Base-by-base conservation (phyloP, 495 filamentous ascomycete species). In the Aspergillus cavernicola region DNA sequence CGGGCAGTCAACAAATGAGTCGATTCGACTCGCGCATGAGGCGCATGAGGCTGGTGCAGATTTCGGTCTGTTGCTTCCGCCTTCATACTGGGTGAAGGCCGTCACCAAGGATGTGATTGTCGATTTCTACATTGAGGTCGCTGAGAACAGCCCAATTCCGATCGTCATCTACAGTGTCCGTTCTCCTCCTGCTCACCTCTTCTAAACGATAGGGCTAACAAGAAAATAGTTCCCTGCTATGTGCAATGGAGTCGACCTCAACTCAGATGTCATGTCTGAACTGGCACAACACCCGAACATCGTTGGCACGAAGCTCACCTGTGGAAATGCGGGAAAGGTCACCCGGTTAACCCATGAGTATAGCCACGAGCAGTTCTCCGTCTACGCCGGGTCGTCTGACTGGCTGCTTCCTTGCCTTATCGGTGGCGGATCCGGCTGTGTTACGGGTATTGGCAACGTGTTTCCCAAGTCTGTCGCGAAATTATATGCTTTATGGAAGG, bases 401-500 rank as follows among this genome's bases (percentile, higher is more conserved):
- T 86, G 85, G 63, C 64, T 88, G 24, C 63, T 86, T 32, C 81
- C 80, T 5, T 62, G 61, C 20, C 50, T 70, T 28, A 53, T 56
- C 2, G 80, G 80, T 1, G 82, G 82, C 4, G 76, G 76, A 3
- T 72, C 77, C 0, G 85, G 85, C 0, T 85, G 80, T 49, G 84
- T 89, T 43, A 79, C 84, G 0, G 85, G 83, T 2, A 85, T 88
- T 57, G 85, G 72, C 38, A 87, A 86, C 55, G 78, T 86, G 4
- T 82, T 85, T 52, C 85, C 85, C 5, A 78, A 86, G 47, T 74
- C 80, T 49, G 70, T 86, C 6, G 70, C 87, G 23, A 73, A 78
- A 52, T 69, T 88, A n/a, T 75, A 88, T 49, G 72, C 82, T 26
- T 73, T 90, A 10, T 92, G 82, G 68, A 68, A 74, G 42, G 68